Base-by-base conservation (phyloP, 1,284 basidiomycete species). In the Rhizoctonia solani region DNA sequence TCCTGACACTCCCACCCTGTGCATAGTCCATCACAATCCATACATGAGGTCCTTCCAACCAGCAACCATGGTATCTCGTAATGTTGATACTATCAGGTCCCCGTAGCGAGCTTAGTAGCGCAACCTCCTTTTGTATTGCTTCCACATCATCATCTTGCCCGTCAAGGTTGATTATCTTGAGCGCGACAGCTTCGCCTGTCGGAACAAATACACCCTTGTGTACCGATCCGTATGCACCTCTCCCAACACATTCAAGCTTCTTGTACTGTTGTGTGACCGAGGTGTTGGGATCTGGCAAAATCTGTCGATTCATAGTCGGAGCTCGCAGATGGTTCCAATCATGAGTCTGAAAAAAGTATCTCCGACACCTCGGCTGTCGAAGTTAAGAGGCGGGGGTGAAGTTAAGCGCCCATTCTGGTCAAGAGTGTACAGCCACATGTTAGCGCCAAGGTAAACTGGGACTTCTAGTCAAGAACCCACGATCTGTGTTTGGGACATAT, bases 21-120 rank as follows among this genome's bases (percentile, higher is more conserved):
- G 97, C 97, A 75, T 90, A 90, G 77, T 99, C 97, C 97, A 99
- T 99, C 42, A 92, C 93, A 72, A 99, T 99, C 95, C 97, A 99
- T 4, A 99, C 91, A 56, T 93, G 90, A 27, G 94, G 91, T 0
- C 95, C 95, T 75, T 96, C 91, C 75, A 98, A 85, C 79, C 92
- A 90, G 78, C 95, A 98, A 23, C 95, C 96, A 79, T 90, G 98
- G 79, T 99, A 99, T 72, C 92, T 88, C 46, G 94, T 97, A 72
- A 99, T 88, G 75, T 99, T 99, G 65, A 90, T 90, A 0, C 86
- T 86, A 71, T 93, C 92, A 2, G 70, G 42, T 67, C 75, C 73
- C 44, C 92, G 83, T 44, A 99, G 85, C 75, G 96, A 93, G 56
- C 92, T 90, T 32, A 99, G 83, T 53, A 99, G 86, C 5, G 93